A percentile compares a stretch with the other conserved stretches of the same genome.
Conservation (phyloP, 2,329 filamentous ascomycete species). For the Nakataea oryzae region DNA sequence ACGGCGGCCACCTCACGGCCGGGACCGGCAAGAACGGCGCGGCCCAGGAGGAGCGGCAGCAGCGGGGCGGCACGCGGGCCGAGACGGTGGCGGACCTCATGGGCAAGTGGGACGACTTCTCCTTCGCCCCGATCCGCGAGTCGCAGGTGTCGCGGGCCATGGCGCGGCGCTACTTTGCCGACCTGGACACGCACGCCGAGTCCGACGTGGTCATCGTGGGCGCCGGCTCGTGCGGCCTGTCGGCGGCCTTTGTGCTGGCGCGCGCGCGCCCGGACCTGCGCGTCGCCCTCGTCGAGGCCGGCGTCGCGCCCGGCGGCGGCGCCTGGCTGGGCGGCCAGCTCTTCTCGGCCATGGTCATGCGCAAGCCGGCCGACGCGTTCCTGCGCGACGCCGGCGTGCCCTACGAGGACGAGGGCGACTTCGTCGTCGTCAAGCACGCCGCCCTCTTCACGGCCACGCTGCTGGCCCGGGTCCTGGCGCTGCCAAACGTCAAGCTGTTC, state of each 20-base stretch:
- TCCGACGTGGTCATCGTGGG: slow-evolving; percentile 91
- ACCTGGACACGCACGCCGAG: slow-evolving; percentile 82
- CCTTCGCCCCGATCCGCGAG: slow-evolving; percentile 81
- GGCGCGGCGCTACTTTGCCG: slow-evolving; percentile 85
- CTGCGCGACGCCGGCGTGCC: slow-evolving; percentile 70
- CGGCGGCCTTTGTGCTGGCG: slow-evolving; percentile 64
- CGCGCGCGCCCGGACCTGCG: slow-evolving; percentile 79
- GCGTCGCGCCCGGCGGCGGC: slow-evolving; percentile 77
- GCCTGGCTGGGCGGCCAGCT: slow-evolving; percentile 92
- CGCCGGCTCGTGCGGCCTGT: slow-evolving; percentile 75
- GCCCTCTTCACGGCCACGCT: slow-evolving; percentile 86
- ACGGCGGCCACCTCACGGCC: slow-evolving; percentile 14
- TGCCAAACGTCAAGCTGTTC: slow-evolving; percentile 93
- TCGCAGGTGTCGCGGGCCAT: slow-evolving; percentile 87
- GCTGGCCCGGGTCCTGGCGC: slow-evolving; percentile 68
- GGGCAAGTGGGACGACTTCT: slow-evolving; percentile 72
- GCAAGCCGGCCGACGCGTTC: slow-evolving; percentile 83
- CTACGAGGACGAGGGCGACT: slow-evolving; percentile 75
- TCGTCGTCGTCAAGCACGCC: slow-evolving; percentile 85
- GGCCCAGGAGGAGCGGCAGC: slow-evolving; percentile 6
- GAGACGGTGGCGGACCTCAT: slow-evolving; percentile 33
- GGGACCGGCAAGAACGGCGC: slow-evolving; percentile 23
- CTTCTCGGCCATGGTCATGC: slow-evolving; percentile 92
- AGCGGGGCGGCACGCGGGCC: slow-evolving; percentile 9
- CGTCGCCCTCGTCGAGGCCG: slow-evolving; percentile 84